Percentiles rank a stretch among this genome's conserved stretches.
Evolutionary conservation across 305 asterid species (phyloP).

Genomic region (Fraxinus albicans): DNA sequence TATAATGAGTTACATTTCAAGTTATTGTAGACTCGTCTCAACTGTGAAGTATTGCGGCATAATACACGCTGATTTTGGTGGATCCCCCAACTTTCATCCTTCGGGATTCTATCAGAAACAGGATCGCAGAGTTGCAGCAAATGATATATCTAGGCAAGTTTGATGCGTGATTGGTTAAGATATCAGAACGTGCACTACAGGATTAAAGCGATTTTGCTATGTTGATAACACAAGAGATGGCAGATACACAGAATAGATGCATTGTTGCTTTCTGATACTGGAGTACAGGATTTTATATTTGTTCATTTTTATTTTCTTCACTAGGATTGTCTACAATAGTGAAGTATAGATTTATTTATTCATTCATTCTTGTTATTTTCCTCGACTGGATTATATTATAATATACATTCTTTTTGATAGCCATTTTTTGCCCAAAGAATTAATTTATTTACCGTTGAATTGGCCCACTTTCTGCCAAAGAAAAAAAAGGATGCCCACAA

Average conservation of each 20-base stretch:
- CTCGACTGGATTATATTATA: neutral
- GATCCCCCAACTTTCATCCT: neutral
- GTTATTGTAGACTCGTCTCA: neutral
- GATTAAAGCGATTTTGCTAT: neutral
- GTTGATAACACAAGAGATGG: neutral
- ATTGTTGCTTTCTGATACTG: conserved; percentile 18
- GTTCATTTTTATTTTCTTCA: conserved; percentile 27
- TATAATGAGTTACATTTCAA: neutral
- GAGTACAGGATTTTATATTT: conserved; percentile 30
- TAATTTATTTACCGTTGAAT: too few relatives aligned
- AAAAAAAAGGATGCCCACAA: too few relatives aligned
- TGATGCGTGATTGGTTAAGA: neutral
- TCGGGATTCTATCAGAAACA: neutral
- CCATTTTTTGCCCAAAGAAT: too few relatives aligned
- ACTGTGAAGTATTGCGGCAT: neutral
- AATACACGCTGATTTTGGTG: neutral
- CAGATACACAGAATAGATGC: conserved; percentile 15
- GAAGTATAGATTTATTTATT: neutral
- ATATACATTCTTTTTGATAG: too few relatives aligned
- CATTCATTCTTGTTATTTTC: neutral
- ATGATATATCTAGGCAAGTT: neutral
- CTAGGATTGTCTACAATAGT: neutral
- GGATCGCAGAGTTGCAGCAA: neutral
- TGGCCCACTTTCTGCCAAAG: too few relatives aligned
- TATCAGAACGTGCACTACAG: neutral